Percentiles rank a stretch among this genome's conserved stretches.
Evolutionary conservation across 2,329 filamentous ascomycete species (phyloP).

Genomic region (Lecanicillium sp.): DNA sequence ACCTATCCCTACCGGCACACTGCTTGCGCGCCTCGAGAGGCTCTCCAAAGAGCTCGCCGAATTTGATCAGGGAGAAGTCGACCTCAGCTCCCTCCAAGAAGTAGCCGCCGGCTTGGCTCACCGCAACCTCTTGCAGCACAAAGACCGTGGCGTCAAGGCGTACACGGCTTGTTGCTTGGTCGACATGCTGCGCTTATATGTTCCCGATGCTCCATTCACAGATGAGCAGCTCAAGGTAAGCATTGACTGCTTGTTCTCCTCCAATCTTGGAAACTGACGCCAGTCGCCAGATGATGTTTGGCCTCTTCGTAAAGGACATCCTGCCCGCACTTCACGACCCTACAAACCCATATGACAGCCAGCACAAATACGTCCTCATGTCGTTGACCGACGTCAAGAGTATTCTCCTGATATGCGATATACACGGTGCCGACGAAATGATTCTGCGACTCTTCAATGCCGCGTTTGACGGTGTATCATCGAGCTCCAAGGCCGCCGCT

Average conservation of each 20-base stretch:
- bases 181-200: conserved; percentile 86
- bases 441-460: conserved; percentile 75
- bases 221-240: conserved; percentile 73
- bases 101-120: conserved; percentile 81
- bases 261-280: conserved; percentile 13
- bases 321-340: conserved; percentile 81
- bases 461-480: conserved; percentile 87
- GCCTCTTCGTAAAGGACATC: conserved; percentile 74
- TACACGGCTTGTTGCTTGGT: conserved; percentile 85
- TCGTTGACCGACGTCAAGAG: conserved; percentile 92
- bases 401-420: conserved; percentile 82
- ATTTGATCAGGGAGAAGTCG: conserved; percentile 79
- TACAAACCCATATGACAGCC: conserved; percentile 81
- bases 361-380: conserved; percentile 84
- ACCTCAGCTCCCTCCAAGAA: conserved; percentile 73
- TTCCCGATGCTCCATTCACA: conserved; percentile 91
- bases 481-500: conserved; percentile 62
- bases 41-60: conserved; percentile 77
- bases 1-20: conserved; percentile 74
- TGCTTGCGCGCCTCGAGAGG: conserved; percentile 72
- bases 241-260: neutral
- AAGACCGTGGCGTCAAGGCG: conserved; percentile 87
- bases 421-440: conserved; percentile 73
- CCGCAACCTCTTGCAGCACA: conserved; percentile 77
- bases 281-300: conserved; percentile 75